Conservation (phyloP, 176 grass and related monocot species). For the Otatea glauca region DNA sequence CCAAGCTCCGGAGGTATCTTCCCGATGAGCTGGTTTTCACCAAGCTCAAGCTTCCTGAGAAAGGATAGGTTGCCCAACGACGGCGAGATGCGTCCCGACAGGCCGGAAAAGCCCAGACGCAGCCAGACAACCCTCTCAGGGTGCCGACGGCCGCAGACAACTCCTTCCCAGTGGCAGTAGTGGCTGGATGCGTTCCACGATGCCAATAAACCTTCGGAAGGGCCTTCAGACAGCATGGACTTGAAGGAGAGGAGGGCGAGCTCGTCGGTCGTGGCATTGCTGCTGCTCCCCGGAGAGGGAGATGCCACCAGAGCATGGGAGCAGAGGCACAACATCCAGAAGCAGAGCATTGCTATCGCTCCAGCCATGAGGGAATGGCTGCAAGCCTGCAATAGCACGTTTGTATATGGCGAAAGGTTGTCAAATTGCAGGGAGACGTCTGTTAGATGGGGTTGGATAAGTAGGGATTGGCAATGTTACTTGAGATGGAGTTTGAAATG, state of each 20-base stretch:
- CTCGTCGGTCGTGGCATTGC: not conserved
- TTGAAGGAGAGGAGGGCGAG: conserved; percentile 50
- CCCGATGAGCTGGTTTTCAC: conserved; percentile 37
- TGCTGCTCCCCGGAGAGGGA: not conserved
- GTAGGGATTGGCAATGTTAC: too few relatives aligned
- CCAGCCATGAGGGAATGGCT: too few relatives aligned
- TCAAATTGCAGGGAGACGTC: too few relatives aligned
- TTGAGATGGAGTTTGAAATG: too few relatives aligned
- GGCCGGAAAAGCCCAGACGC: not conserved
- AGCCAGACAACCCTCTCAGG: conserved; percentile 33
- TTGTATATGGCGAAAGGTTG: too few relatives aligned
- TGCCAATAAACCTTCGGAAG: too few relatives aligned
- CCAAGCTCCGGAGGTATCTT: conserved; percentile 38
- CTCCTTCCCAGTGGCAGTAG: conserved; percentile 42
- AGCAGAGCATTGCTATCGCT: too few relatives aligned
- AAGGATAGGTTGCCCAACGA: conserved; percentile 52
- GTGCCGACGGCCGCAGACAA: conserved; percentile 25
- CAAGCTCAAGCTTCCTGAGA: conserved; percentile 29
- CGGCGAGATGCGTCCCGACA: conserved; percentile 38
- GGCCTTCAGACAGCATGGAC: not conserved
- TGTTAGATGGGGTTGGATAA: too few relatives aligned
- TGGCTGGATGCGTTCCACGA: conserved; percentile 38
- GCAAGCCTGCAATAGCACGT: too few relatives aligned
- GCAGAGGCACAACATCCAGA: too few relatives aligned
- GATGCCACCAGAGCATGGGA: too few relatives aligned